Evolutionary conservation across 306 rosid species (phyloP).

Genomic region (Lablab purpureus): DNA sequence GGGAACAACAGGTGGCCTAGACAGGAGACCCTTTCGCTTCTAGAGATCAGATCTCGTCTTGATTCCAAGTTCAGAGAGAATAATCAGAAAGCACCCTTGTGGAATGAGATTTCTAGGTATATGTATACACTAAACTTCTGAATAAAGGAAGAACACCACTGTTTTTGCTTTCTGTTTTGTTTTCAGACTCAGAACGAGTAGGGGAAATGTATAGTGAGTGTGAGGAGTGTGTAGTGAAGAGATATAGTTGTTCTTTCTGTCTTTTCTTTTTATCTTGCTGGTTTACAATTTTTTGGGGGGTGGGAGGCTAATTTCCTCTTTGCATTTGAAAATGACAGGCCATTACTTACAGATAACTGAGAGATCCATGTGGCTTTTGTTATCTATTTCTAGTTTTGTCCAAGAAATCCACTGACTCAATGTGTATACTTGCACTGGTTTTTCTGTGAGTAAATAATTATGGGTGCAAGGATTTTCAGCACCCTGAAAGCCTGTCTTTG

Average conservation of each 20-base stretch:
- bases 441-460: constrained; percentile 38
- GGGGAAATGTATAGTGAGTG: not conserved
- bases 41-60: constrained; percentile 89
- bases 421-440: constrained; percentile 46
- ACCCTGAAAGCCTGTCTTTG: constrained; percentile 46
- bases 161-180: not conserved
- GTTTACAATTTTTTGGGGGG: not conserved
- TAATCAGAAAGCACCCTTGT: constrained; percentile 81
- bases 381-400: constrained; percentile 52
- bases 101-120: constrained; percentile 93
- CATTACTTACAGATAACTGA: constrained; percentile 48
- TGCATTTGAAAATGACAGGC: constrained; percentile 51
- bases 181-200: constrained; percentile 11
- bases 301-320: constrained; percentile 20
- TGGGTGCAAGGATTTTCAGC: constrained; percentile 43
- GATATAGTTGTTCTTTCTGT: constrained; percentile 2
- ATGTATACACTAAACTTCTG: not conserved
- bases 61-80: constrained; percentile 82
- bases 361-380: constrained; percentile 47
- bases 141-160: not conserved
- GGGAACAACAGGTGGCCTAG: constrained; percentile 78
- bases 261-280: constrained; percentile 4
- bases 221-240: constrained; percentile 18
- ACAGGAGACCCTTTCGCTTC: constrained; percentile 83
- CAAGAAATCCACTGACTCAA: constrained; percentile 45